Evolutionary conservation across 768 basidiomycete genomes (phyloP), one percentile per base, ranked within the genome.

Genomic region (Collybiopsis luxurians): DNA sequence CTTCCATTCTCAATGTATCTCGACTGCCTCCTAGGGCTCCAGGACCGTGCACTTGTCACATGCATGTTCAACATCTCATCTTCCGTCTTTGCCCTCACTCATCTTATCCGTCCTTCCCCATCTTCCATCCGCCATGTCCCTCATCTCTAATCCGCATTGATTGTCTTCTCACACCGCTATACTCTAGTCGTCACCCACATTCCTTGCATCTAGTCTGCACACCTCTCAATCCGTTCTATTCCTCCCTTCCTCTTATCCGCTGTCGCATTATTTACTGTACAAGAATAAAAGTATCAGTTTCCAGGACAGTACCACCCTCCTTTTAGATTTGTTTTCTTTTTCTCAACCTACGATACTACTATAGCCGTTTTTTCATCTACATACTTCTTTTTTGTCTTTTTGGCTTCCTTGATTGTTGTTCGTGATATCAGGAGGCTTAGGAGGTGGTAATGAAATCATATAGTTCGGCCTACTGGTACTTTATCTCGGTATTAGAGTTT

Each of bases 261-360:
- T 23, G 13, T 13, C 13, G 13, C 40, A 5, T 4, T 21, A 21
- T n/a, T 42, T 24, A 38, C 50, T 49, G 48, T 49, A 34, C n/a
- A 2, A 21, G 21, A 26, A 10, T 34, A 15, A 36, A 51, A 39
- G 17, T 36, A 31, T 10, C 31, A 50, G 31, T 19, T 2, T 6
- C 13, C 13, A 34, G 34, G 31, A 50, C 10, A 36, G 28, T 15
- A 19, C n/a, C 28, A 26, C 27, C 50, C 38, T 34, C 23, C 38
- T 51, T 51, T 23, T 40, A 51, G 48, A 36, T 51, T 51, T 51
- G 50, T 39, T 51, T 39, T 23, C n/a, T n/a, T 39, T 34, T 39
- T 36, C 23, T 51, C 13, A 5, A 51, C n/a, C 38, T 51, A 49
- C 46, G 5, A 28, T 2, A 47, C 26, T 26, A n/a, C 28, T 50